A percentile compares a stretch with the other conserved stretches of the same genome.
These are phyloP conservation scores for Trichosporon sp. DNA, from an alignment of 1,284 basidiomycete genomes.

Conservation along the genomic window DNA sequence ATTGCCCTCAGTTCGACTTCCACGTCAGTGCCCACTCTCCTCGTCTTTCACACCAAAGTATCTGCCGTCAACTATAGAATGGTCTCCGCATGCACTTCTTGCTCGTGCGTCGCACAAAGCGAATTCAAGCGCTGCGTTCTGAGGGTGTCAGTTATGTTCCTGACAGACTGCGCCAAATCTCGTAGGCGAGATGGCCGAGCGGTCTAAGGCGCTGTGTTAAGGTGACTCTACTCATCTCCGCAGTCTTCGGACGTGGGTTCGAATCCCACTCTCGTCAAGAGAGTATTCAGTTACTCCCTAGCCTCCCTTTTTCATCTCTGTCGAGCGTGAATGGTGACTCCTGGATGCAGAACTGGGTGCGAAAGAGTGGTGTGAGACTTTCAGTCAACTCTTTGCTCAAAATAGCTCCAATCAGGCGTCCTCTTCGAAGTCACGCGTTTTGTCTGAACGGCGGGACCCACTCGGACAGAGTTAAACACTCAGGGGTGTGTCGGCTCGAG, in stretches of 20 bases:
- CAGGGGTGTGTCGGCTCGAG: background rate
- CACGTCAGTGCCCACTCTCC: background rate
- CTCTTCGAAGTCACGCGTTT: background rate
- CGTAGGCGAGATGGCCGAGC: constrained; percentile 23
- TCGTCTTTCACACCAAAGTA: background rate
- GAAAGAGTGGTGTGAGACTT: too few relatives aligned
- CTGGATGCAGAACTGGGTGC: too few relatives aligned
- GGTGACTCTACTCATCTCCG: constrained; percentile 12
- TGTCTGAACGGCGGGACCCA: background rate
- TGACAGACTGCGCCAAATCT: too few relatives aligned
- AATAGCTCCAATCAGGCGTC: too few relatives aligned
- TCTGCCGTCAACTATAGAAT: too few relatives aligned
- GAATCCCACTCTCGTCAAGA: constrained; percentile 38
- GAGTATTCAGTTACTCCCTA: constrained; percentile 14
- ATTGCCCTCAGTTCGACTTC: too few relatives aligned
- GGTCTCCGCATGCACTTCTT: too few relatives aligned
- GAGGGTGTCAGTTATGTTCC: too few relatives aligned
- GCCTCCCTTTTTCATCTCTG: background rate
- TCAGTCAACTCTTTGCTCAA: too few relatives aligned
- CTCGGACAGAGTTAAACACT: background rate
- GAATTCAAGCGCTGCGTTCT: too few relatives aligned
- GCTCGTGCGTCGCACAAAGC: too few relatives aligned
- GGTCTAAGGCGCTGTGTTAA: constrained; percentile 29
- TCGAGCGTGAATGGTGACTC: too few relatives aligned
- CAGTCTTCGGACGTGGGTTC: constrained; percentile 47